A percentile compares a stretch with the other conserved stretches of the same genome.
Evolutionary conservation across 805 yeast species (phyloP).

Genomic region (Kockiozyma suomiensis): DNA sequence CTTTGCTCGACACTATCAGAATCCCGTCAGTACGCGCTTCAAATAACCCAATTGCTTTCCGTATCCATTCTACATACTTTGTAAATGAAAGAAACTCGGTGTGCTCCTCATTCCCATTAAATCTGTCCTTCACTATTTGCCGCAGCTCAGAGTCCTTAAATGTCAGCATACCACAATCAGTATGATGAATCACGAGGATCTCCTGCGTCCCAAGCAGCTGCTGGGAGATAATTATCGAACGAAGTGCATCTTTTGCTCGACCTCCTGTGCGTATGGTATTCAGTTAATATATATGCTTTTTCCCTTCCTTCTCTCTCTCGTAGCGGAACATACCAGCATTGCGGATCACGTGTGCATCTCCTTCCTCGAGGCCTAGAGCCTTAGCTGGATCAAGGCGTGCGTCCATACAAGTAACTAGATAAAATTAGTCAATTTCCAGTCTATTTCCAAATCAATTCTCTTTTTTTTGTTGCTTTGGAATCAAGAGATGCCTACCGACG

Average conservation of each 20-base stretch:
- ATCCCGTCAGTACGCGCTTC: too few relatives aligned
- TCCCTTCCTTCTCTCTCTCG: background rate
- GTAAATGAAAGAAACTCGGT: conserved; percentile 28
- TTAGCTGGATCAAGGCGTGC: conserved; percentile 33
- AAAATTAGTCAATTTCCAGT: background rate
- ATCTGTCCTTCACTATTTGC: conserved; percentile 15
- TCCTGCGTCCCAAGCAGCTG: conserved; percentile 33
- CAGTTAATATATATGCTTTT: too few relatives aligned
- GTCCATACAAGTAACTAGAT: conserved; percentile 31
- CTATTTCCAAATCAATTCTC: background rate
- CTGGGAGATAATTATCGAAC: conserved; percentile 31
- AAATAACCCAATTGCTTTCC: background rate
- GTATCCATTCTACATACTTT: conserved; percentile 13
- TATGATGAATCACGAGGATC: conserved; percentile 29
- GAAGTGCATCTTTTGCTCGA: conserved; percentile 26
- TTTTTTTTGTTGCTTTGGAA: background rate
- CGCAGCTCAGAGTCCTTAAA: conserved; percentile 25
- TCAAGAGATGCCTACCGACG: conserved; percentile 15
- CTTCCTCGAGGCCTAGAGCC: conserved; percentile 29
- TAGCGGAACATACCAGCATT: conserved; percentile 25
- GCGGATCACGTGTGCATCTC: conserved; percentile 33
- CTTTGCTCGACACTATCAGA: conserved; percentile 22
- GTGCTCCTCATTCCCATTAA: conserved; percentile 14
- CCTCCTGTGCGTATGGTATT: conserved; percentile 17
- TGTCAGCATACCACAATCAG: conserved; percentile 35